These are phyloP conservation scores for Zelonia costaricensis DNA, from an alignment of 208 protist species.

Conservation along the genomic window DNA sequence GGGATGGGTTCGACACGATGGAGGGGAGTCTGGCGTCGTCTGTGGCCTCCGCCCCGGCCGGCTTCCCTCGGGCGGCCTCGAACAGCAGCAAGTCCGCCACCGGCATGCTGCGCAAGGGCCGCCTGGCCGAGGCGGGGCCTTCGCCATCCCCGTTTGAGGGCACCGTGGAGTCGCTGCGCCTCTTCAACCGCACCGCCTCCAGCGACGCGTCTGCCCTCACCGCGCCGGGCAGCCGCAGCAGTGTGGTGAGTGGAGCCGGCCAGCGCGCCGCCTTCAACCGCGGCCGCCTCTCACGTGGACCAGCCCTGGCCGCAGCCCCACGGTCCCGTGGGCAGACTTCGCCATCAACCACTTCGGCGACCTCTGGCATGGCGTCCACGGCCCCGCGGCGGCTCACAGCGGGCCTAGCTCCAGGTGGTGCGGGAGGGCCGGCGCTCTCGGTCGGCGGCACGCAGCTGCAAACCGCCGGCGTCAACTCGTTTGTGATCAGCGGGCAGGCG, in stretches of 20 bases:
- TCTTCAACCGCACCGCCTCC: too few relatives aligned
- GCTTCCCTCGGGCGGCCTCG: constrained; percentile 29
- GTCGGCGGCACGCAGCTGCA: constrained; percentile 24
- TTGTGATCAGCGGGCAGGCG: constrained; percentile 4
- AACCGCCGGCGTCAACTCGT: neutral
- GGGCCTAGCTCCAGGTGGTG: neutral
- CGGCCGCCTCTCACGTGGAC: constrained; percentile 19
- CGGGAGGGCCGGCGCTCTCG: constrained; percentile 2
- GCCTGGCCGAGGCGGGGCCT: constrained; percentile 20
- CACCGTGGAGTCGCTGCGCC: neutral
- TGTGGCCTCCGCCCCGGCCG: constrained; percentile 36
- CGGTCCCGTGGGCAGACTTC: too few relatives aligned
- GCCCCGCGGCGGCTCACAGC: neutral
- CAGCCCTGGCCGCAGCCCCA: neutral
- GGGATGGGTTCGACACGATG: constrained; percentile 15
- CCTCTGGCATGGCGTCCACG: constrained; percentile 1
- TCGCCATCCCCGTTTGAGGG: neutral
- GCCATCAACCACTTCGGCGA: neutral
- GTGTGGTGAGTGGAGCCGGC: too few relatives aligned
- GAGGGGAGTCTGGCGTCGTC: constrained; percentile 25
- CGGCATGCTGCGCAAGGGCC: constrained; percentile 41
- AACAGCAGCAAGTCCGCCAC: constrained; percentile 40
- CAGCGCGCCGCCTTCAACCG: too few relatives aligned
- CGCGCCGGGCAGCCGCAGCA: too few relatives aligned
- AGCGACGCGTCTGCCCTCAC: neutral